Conservation (phyloP, 495 filamentous ascomycete genomes). For the Xylaria castorea region DNA sequence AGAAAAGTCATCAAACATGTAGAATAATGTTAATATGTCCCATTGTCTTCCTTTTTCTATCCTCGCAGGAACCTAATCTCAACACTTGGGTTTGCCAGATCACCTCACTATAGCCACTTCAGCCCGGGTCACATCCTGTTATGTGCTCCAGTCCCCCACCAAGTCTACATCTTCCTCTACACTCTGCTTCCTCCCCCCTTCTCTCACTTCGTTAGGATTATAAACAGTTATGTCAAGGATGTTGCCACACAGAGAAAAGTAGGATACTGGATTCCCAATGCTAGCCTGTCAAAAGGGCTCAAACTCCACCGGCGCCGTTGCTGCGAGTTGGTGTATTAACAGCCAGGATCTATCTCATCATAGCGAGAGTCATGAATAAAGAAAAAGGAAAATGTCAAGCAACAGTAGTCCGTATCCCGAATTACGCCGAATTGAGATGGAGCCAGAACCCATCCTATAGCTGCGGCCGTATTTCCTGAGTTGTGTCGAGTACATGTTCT, state of each 20-base stretch:
- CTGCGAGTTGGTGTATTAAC: constrained; percentile 45
- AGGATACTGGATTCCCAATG: constrained; percentile 43
- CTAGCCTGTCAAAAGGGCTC: constrained; percentile 39
- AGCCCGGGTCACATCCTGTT: constrained; percentile 20
- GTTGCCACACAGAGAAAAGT: constrained; percentile 38
- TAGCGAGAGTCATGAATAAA: constrained; percentile 46
- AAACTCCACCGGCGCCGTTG: constrained; percentile 45
- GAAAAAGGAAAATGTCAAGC: constrained; percentile 31
- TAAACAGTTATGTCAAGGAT: constrained; percentile 39
- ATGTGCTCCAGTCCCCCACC: constrained; percentile 17
- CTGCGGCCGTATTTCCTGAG: constrained; percentile 24
- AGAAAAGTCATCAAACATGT: neutral
- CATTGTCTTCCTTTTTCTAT: constrained; percentile 40
- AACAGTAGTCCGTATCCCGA: constrained; percentile 39
- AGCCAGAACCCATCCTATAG: constrained; percentile 3
- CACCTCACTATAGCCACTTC: constrained; percentile 36
- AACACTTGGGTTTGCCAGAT: constrained; percentile 34
- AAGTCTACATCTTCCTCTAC: constrained; percentile 26
- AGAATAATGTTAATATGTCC: constrained; percentile 32
- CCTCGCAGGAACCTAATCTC: constrained; percentile 34
- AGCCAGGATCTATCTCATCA: constrained; percentile 46
- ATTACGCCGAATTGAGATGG: constrained; percentile 32
- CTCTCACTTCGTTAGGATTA: constrained; percentile 34
- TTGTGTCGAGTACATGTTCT: constrained; percentile 11
- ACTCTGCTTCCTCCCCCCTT: neutral